Base-by-base conservation (phyloP, 2,329 filamentous ascomycete genomes). In the Verticillium albo-atrum region DNA sequence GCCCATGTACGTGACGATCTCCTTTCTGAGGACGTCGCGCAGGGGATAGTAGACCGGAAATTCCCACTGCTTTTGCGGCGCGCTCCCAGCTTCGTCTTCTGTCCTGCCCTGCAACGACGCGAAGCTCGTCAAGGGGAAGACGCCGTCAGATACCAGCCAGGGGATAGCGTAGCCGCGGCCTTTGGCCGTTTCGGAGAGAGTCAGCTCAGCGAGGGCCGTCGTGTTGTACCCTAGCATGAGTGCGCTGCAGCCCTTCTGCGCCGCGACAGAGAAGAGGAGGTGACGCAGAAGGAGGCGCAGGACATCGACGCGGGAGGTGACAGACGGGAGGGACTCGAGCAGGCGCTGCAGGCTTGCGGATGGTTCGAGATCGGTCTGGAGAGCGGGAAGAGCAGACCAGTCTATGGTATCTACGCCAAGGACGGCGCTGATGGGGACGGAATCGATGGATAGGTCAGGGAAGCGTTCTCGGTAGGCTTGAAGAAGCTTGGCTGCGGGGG, bases 211-310 rank as follows among this genome's bases (percentile, higher is more conserved):
- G 30, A 99, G 85, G 17, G 88, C 85, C 5, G 92, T 97, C 23
- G 95, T 97, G 65, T 87, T 96, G 74, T 94, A 88, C 25, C 91
- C 93, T 73, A 95, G 89, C 1, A 98, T 75, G 50, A 98, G 82
- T 14, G 86, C 87, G 63, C 89, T 84, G 71, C 88, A 95, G 14
- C 70, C 75, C 28, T 81, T 75, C 17, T 77, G 72, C 62, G 83
- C 80, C 10, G 90, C 90, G 52, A 85, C 77, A 52, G 84, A 77
- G 56, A 92, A 78, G 32, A 97, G 82, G 5, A 96, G 77, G 65
- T 90, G 86, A 6, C 86, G 89, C 34, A 88, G 81, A 27, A 98
- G 78, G 27, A 92, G 84, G 15, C 85, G 81, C 28, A 88, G 74
- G 5, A 96, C 77, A 70, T 99, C 95, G 20, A 86, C 80, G 64